phyloP scores from a whole-genome alignment of 2,329 filamentous ascomycete genomes.

The Verticillium longisporum region DNA sequence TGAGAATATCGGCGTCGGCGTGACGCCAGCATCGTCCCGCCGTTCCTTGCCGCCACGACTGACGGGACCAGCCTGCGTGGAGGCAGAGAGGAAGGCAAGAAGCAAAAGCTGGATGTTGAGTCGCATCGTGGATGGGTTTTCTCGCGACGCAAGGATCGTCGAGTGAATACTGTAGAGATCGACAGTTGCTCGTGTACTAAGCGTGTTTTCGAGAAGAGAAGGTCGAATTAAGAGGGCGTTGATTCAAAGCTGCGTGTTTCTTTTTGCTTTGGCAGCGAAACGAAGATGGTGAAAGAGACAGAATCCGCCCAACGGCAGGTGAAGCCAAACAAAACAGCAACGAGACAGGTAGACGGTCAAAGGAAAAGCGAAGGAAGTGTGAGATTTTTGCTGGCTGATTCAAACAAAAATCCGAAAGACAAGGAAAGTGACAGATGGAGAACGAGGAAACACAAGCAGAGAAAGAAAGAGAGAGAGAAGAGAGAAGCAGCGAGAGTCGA shows the following conservation, averaged over 20 bases:
- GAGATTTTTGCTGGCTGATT: background rate
- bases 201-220: background rate
- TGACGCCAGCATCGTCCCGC: constrained; percentile 3
- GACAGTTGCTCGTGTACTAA: background rate
- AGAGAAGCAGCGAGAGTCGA: constrained; percentile 5
- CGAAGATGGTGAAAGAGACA: constrained; percentile 4
- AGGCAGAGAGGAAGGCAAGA: constrained; percentile 8
- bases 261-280: background rate
- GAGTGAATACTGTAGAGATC: background rate
- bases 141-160: background rate
- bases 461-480: constrained; percentile 3
- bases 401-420: background rate
- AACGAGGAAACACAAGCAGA: constrained; percentile 1
- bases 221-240: background rate
- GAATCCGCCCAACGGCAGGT: background rate
- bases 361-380: constrained; percentile 3
- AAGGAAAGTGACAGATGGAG: background rate
- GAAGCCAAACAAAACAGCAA: background rate
- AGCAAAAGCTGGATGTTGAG: constrained; percentile 5
- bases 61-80: constrained; percentile 12
- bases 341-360: background rate
- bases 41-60: constrained; percentile 7
- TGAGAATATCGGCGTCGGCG: constrained; percentile 11
- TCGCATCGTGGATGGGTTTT: background rate
- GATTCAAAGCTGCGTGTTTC: background rate